Evolutionary conservation across 305 asterid species (phyloP).

Genomic region (Coffea humblotiana): DNA sequence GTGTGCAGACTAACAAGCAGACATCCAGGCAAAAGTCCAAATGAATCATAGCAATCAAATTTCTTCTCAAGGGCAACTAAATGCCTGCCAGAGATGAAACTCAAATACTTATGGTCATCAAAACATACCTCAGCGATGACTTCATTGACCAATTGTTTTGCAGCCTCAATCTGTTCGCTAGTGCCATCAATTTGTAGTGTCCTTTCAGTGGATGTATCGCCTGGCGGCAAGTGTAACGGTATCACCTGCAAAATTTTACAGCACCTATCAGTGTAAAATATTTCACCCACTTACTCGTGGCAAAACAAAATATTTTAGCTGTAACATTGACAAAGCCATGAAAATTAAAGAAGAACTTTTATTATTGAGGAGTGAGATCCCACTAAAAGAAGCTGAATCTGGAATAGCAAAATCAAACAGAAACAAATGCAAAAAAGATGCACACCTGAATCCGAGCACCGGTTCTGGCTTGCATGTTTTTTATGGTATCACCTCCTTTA

Average conservation of each 20-base stretch:
- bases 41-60: background rate
- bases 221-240: slow-evolving; percentile 96
- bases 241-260: slow-evolving; percentile 55
- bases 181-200: slow-evolving; percentile 91
- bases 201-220: slow-evolving; percentile 85
- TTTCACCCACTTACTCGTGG: background rate
- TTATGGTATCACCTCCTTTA: slow-evolving; percentile 98
- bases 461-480: slow-evolving; percentile 79
- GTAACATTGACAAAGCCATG: too few species aligned
- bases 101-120: slow-evolving; percentile 15
- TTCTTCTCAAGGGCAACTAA: background rate
- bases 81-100: slow-evolving; percentile 3
- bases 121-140: slow-evolving; percentile 90
- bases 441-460: slow-evolving; percentile 96
- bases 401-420: background rate
- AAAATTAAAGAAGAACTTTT: background rate
- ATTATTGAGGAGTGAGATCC: background rate
- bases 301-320: background rate
- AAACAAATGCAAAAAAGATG: background rate
- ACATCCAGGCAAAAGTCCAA: background rate
- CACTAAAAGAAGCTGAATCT: background rate
- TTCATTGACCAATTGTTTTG: slow-evolving; percentile 77
- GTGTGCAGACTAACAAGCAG: slow-evolving; percentile 11
- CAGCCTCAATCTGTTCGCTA: slow-evolving; percentile 89
- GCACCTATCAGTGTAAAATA: background rate